Base-by-base conservation (phyloP, 495 filamentous ascomycete genomes). In the Talaromyces ruber region DNA sequence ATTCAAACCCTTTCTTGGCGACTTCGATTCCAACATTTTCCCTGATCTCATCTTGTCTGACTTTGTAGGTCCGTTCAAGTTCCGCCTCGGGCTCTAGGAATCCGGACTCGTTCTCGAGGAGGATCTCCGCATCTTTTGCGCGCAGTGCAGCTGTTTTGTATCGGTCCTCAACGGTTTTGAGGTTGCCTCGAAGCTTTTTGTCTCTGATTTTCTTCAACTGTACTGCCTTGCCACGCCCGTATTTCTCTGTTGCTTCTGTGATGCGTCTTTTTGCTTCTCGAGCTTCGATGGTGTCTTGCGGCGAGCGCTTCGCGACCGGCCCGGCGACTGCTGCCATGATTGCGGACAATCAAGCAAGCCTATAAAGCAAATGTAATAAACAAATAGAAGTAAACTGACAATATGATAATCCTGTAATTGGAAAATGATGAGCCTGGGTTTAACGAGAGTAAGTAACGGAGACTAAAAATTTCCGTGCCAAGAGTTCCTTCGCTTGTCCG, bases 51-150 rank as follows among this genome's bases (percentile, higher is more conserved):
- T 90, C 86, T 71, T 98, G 94, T 64, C 87, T 85, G 22, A 98
- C 87, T 74, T 88, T 92, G 74, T 93, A 98, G 14, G 94, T 98
- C 69, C 84, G 78, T 70, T 98, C 94, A 56, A 98, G 81, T 72
- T 90, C 93, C 24, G 78, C 80, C 70, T 98, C 95, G 12, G 95
- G 84, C 72, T 98, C 90, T 39, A 98, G 73, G 65, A 94, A 94
- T 6, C 94, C 94, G 21, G 82, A 78, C n/a, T 86, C 80, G 67
- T 96, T 90, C 71, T 97, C 93, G 39, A 93, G 83, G 51, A 98
- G 79, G 63, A 98, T 96, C 77, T 98, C 95, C 6, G 92, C 91
- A 85, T 98, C 92, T 70, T 93, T 91, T 5, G 93, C 90, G 70
- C 86, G 86, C 8, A 94, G 72, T 0, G 88, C 75, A 2, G 93